Percentiles rank a stretch among this genome's conserved stretches.
Evolutionary conservation across 2,329 filamentous ascomycete genomes (phyloP).

Genomic region (Fusarium sp.): DNA sequence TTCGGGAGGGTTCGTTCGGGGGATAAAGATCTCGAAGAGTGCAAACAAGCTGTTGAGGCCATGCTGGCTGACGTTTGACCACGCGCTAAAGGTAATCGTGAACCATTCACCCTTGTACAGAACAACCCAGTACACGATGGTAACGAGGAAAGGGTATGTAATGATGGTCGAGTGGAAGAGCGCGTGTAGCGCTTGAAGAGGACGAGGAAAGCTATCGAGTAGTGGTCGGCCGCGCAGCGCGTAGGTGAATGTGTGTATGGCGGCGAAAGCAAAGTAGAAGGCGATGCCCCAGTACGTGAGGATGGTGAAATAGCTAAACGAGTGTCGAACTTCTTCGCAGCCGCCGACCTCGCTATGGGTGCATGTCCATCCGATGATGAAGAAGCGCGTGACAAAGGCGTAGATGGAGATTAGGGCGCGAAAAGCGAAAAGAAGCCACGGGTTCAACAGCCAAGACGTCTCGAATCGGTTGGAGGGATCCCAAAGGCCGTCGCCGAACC

Average conservation of each 20-base stretch:
- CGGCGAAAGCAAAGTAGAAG: conserved; percentile 80
- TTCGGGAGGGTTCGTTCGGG: conserved; percentile 70
- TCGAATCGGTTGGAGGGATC: conserved; percentile 75
- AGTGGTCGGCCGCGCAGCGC: conserved; percentile 65
- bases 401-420: conserved; percentile 73
- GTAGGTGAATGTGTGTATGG: conserved; percentile 78
- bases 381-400: conserved; percentile 76
- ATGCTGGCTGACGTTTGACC: conserved; percentile 80
- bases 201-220: conserved; percentile 69
- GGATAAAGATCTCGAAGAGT: conserved; percentile 78
- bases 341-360: conserved; percentile 59
- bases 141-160: conserved; percentile 76
- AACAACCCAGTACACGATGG: conserved; percentile 77
- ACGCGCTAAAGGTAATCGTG: conserved; percentile 63
- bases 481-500: conserved; percentile 58
- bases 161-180: conserved; percentile 73
- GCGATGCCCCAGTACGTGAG: conserved; percentile 85
- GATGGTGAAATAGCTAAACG: conserved; percentile 86
- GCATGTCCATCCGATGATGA: conserved; percentile 75
- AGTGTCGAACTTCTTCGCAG: conserved; percentile 60
- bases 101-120: conserved; percentile 68
- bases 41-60: conserved; percentile 79
- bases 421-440: conserved; percentile 69
- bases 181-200: conserved; percentile 73
- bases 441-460: conserved; percentile 84